Conservation (phyloP, 2,329 filamentous ascomycete species). For the Ramularia collo-cygni region DNA sequence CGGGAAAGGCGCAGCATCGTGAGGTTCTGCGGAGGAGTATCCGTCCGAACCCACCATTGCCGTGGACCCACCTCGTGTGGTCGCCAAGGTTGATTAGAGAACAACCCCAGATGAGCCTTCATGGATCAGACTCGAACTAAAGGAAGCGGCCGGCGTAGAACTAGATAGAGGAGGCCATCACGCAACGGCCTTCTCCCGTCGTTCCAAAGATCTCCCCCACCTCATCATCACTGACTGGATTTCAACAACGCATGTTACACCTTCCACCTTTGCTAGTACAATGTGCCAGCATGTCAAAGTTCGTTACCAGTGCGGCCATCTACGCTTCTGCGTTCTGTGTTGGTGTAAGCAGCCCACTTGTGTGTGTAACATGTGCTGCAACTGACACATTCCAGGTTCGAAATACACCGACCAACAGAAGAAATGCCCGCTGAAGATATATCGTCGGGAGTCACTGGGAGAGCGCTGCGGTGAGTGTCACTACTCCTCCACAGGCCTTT, state of each 20-base stretch:
- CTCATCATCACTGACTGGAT: too few relatives aligned
- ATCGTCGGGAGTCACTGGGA: constrained; percentile 10
- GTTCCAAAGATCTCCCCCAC: too few relatives aligned
- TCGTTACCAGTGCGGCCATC: constrained; percentile 13
- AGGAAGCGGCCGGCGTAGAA: not conserved
- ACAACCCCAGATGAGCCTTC: not conserved
- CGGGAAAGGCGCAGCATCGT: constrained; percentile 4
- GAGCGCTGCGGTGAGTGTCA: constrained; percentile 14
- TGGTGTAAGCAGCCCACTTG: constrained; percentile 18
- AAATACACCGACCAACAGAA: constrained; percentile 15
- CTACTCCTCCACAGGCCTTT: not conserved
- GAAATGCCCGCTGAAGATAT: constrained; percentile 13
- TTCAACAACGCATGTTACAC: too few relatives aligned
- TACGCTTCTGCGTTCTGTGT: constrained; percentile 15
- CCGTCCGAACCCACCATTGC: not conserved
- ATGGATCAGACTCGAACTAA: not conserved
- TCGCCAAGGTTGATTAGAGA: too few relatives aligned
- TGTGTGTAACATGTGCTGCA: too few relatives aligned
- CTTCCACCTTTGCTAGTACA: not conserved
- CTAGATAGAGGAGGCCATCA: not conserved
- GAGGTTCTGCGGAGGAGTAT: too few relatives aligned
- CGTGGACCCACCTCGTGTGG: too few relatives aligned
- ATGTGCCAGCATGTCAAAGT: constrained; percentile 18
- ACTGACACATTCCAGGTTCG: constrained; percentile 9
- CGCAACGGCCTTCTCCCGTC: not conserved